Conservation (phyloP, 371 early-diverging fungal species). For the Mucor plumbeus region DNA sequence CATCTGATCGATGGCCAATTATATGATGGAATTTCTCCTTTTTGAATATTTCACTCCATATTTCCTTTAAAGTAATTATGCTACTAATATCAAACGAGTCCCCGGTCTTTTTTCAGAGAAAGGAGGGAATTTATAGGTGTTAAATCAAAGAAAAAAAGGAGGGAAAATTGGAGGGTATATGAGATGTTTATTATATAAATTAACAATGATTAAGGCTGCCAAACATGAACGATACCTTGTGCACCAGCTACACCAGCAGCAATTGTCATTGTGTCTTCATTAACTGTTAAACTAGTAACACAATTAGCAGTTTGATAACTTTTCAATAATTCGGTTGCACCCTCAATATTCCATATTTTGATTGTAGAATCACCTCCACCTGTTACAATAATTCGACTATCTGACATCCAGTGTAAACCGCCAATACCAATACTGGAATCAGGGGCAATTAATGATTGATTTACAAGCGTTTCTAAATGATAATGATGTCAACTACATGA, state of each 20-base stretch:
- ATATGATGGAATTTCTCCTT: not conserved
- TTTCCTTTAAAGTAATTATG: not conserved
- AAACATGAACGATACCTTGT: slow-evolving; percentile 46
- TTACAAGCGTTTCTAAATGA: slow-evolving; percentile 6
- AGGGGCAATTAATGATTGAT: slow-evolving; percentile 26
- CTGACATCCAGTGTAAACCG: slow-evolving; percentile 45
- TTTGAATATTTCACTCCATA: not conserved
- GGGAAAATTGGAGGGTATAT: slow-evolving; percentile 4
- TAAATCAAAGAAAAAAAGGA: not conserved
- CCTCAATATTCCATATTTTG: slow-evolving; percentile 44
- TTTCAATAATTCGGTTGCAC: slow-evolving; percentile 26
- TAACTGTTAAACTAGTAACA: slow-evolving; percentile 40
- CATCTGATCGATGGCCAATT: not conserved
- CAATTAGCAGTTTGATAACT: slow-evolving; percentile 38
- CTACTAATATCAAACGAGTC: not conserved
- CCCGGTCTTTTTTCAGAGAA: not conserved
- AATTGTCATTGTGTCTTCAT: slow-evolving; percentile 42
- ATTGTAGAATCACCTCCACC: slow-evolving; percentile 50
- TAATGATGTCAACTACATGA: not conserved
- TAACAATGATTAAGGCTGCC: slow-evolving; percentile 22
- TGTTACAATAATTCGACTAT: slow-evolving; percentile 39
- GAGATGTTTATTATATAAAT: not conserved
- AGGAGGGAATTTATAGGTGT: not conserved
- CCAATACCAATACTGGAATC: slow-evolving; percentile 48
- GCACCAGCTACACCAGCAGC: slow-evolving; percentile 49